Evolutionary conservation across 768 basidiomycete species (phyloP).

Genomic region (Stropharia rugosoannulata): DNA sequence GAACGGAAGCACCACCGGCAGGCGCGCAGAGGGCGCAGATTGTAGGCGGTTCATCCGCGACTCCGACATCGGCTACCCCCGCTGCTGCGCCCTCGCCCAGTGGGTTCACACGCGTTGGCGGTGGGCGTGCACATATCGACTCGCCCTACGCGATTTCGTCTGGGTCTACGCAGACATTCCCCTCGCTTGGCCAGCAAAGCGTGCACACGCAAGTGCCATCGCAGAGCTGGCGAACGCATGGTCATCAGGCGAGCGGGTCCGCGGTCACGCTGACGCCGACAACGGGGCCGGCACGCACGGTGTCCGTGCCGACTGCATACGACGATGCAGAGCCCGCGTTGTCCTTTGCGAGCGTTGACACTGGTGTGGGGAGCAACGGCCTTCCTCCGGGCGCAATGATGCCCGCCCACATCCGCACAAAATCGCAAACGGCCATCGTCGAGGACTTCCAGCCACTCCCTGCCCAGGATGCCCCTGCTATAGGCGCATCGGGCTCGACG

Average conservation of each 20-base stretch:
- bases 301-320: background rate
- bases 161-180: constrained; percentile 65
- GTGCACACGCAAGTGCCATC: constrained; percentile 7
- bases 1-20: background rate
- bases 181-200: constrained; percentile 54
- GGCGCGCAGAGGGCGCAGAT: constrained; percentile 13
- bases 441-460: constrained; percentile 43
- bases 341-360: constrained; percentile 18
- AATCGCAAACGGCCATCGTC: constrained; percentile 85
- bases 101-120: constrained; percentile 86
- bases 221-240: background rate
- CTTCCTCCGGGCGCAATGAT: constrained; percentile 66
- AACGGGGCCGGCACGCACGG: background rate
- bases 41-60: constrained; percentile 8
- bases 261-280: constrained; percentile 3
- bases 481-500: background rate
- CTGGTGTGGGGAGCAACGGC: constrained; percentile 15
- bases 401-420: constrained; percentile 66
- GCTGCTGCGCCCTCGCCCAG: constrained; percentile 13
- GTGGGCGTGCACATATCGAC: constrained; percentile 84
- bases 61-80: constrained; percentile 15
- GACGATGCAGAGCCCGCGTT: constrained; percentile 15
- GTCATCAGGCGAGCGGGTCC: constrained; percentile 9
- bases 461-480: background rate
- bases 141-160: constrained; percentile 73